Conservation (phyloP, 192 early-diverging fungal genomes). For the Entomortierella lignicola region DNA sequence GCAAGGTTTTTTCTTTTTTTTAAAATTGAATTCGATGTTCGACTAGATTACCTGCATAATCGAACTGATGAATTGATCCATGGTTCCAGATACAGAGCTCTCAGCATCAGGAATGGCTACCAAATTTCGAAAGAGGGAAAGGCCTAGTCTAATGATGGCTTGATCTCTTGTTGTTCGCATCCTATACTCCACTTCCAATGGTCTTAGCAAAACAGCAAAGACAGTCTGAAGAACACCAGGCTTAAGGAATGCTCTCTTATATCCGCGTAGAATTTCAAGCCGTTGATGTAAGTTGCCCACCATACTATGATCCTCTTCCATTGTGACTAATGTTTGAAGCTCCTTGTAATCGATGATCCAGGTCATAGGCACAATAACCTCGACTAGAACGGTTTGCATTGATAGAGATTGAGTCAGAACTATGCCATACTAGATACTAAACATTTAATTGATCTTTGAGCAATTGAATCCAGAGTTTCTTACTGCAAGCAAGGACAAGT, state of each 20-base stretch:
- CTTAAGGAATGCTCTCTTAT: conserved; percentile 79
- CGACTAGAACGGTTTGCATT: conserved; percentile 61
- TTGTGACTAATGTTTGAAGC: conserved; percentile 41
- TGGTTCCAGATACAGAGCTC: conserved; percentile 63
- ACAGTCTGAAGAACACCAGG: conserved; percentile 65
- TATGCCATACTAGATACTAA: not conserved
- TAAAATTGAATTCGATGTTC: not conserved
- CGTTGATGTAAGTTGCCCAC: conserved; percentile 42
- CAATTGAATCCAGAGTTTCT: not conserved
- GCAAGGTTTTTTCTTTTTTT: no score
- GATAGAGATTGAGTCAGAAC: not conserved
- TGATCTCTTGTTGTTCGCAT: conserved; percentile 69
- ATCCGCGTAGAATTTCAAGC: conserved; percentile 66
- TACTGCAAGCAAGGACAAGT: conserved; percentile 64
- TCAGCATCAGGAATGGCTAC: conserved; percentile 82
- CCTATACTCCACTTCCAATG: conserved; percentile 62
- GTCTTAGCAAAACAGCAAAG: conserved; percentile 61
- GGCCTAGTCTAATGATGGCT: conserved; percentile 70
- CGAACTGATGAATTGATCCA: conserved; percentile 65
- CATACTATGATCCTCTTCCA: conserved; percentile 52
- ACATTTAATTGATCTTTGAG: not conserved
- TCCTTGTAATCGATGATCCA: conserved; percentile 79
- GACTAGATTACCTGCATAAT: conserved; percentile 68
- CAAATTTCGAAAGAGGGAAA: conserved; percentile 85
- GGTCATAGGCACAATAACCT: conserved; percentile 90